These are phyloP conservation scores for Solanum lycopersicoides DNA, from an alignment of 257 asterid genomes.

Conservation along the genomic window DNA sequence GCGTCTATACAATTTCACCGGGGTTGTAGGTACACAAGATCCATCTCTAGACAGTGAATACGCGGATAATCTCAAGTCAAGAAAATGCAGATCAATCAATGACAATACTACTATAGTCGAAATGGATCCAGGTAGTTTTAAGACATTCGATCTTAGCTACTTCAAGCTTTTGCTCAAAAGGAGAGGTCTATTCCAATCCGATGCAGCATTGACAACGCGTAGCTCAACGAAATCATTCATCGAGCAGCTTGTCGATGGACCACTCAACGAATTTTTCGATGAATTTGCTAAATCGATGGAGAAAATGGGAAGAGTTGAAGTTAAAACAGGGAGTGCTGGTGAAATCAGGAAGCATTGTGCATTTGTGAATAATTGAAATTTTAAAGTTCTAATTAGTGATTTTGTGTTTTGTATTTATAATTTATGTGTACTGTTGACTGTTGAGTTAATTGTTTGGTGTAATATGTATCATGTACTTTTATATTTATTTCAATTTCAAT, in stretches of 20 bases:
- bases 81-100: neutral
- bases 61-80: slow-evolving; percentile 2
- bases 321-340: neutral
- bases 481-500: neutral
- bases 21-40: slow-evolving; percentile 32
- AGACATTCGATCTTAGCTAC: slow-evolving; percentile 25
- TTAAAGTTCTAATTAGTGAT: neutral
- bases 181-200: slow-evolving; percentile 44
- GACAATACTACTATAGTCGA: slow-evolving; percentile 19
- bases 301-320: slow-evolving; percentile 2
- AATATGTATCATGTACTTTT: neutral
- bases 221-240: neutral
- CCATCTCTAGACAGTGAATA: slow-evolving; percentile 32
- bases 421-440: neutral
- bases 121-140: slow-evolving; percentile 39
- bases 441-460: neutral
- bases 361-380: neutral
- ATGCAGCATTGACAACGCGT: slow-evolving; percentile 19
- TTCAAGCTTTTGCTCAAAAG: slow-evolving; percentile 12
- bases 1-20: slow-evolving; percentile 49
- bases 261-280: neutral
- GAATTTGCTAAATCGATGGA: neutral
- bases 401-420: neutral
- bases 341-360: slow-evolving; percentile 1
- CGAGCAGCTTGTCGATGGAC: neutral